phyloP scores from a whole-genome alignment of 257 asterid species.

The Marsdenia floribunda region DNA sequence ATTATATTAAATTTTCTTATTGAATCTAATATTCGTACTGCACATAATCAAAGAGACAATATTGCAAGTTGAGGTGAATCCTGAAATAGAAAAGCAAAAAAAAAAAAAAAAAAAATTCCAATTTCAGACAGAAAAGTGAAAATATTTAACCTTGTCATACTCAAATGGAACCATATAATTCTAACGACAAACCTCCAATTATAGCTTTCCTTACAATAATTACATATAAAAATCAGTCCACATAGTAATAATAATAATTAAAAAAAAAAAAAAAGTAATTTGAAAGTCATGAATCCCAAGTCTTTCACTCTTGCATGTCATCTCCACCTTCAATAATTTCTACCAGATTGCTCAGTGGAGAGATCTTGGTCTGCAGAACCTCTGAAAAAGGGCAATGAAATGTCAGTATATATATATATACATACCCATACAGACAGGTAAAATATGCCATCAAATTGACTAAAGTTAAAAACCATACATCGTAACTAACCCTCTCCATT shows the following conservation, averaged over 20 bases:
- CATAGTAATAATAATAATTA: background rate
- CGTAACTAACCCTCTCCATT: background rate
- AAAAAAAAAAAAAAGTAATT: no score
- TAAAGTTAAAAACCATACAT: slow-evolving; percentile 1
- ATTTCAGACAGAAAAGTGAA: no score
- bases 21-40: no score
- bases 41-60: no score
- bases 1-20: no score
- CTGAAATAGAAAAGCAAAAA: no score
- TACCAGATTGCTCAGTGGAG: slow-evolving; percentile 66
- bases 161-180: no score
- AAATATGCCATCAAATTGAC: background rate
- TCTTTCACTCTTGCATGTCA: slow-evolving; percentile 72
- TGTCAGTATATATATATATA: background rate
- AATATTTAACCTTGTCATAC: no score
- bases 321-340: slow-evolving; percentile 80
- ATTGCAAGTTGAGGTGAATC: no score
- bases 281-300: background rate
- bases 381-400: slow-evolving; percentile 34
- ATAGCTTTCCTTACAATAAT: no score
- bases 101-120: no score
- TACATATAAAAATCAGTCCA: background rate
- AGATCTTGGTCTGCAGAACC: slow-evolving; percentile 74
- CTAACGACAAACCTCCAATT: no score
- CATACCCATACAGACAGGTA: background rate